A percentile compares a stretch with the other conserved stretches of the same genome.
phyloP scores from a whole-genome alignment of 2,329 filamentous ascomycete species.

The Pezicula radicicola region DNA sequence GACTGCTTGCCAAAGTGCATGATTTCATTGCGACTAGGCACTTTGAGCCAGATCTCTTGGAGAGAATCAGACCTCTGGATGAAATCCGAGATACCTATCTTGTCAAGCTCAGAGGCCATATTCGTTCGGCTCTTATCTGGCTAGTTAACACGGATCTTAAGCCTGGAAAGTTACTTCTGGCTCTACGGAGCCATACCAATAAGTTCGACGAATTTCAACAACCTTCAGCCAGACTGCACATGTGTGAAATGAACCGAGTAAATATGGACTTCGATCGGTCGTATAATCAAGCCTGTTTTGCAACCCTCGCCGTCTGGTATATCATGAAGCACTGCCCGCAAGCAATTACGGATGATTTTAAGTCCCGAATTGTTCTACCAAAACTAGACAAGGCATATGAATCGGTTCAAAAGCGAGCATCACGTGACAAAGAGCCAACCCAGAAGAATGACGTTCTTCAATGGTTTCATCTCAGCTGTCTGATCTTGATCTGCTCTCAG shows the following conservation, averaged over 20 bases:
- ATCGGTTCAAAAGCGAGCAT: constrained; percentile 9
- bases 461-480: constrained; percentile 15
- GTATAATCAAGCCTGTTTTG: constrained; percentile 18
- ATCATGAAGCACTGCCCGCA: constrained; percentile 13
- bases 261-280: constrained; percentile 10
- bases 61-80: constrained; percentile 5
- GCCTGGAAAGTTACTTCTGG: constrained; percentile 9
- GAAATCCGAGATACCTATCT: constrained; percentile 10
- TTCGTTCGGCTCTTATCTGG: constrained; percentile 8
- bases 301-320: constrained; percentile 15
- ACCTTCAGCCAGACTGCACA: constrained; percentile 7
- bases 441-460: constrained; percentile 14
- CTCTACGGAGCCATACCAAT: constrained; percentile 3
- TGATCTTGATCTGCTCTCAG: constrained; percentile 8
- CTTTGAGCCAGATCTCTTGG: constrained; percentile 11
- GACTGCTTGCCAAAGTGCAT: constrained; percentile 12
- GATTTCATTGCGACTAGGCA: constrained; percentile 10
- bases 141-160: constrained; percentile 13
- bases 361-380: constrained; percentile 3
- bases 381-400: constrained; percentile 8
- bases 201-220: constrained; percentile 1
- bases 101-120: constrained; percentile 1
- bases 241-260: constrained; percentile 8
- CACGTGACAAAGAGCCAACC: constrained; percentile 13
- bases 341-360: constrained; percentile 7